phyloP scores from a whole-genome alignment of 345 rosid genomes.

The Pistacia integerrima region DNA sequence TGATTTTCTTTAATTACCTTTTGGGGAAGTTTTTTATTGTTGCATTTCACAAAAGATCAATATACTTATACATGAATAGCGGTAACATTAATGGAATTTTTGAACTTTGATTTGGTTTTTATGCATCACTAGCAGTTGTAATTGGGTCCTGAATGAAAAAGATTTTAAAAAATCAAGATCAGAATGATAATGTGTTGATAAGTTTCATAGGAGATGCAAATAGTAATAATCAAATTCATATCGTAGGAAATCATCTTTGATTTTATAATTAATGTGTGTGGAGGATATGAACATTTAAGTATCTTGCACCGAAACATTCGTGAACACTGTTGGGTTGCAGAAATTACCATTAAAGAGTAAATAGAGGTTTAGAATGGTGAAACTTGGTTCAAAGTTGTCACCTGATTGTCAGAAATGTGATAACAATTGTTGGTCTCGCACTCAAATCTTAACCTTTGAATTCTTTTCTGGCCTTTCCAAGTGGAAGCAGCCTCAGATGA shows the following conservation, averaged over 20 bases:
- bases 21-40: too few species aligned
- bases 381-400: background rate
- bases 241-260: background rate
- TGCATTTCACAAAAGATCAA: too few species aligned
- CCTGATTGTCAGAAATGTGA: constrained; percentile 1
- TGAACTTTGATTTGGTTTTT: background rate
- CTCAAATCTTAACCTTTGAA: background rate
- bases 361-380: background rate
- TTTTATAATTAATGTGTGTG: too few species aligned
- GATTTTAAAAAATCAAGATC: background rate
- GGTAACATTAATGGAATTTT: background rate
- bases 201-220: background rate
- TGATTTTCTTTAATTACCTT: background rate
- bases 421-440: background rate
- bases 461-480: background rate
- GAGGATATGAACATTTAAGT: background rate
- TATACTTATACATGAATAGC: too few species aligned
- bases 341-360: background rate
- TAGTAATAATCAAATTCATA: too few species aligned
- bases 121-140: background rate
- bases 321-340: background rate
- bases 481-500: background rate
- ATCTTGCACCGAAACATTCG: background rate
- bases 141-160: background rate
- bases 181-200: background rate